Evolutionary conservation across 768 basidiomycete species (phyloP), one percentile per base, ranked within the genome.

Genomic region (Pleurotus cornucopiae): DNA sequence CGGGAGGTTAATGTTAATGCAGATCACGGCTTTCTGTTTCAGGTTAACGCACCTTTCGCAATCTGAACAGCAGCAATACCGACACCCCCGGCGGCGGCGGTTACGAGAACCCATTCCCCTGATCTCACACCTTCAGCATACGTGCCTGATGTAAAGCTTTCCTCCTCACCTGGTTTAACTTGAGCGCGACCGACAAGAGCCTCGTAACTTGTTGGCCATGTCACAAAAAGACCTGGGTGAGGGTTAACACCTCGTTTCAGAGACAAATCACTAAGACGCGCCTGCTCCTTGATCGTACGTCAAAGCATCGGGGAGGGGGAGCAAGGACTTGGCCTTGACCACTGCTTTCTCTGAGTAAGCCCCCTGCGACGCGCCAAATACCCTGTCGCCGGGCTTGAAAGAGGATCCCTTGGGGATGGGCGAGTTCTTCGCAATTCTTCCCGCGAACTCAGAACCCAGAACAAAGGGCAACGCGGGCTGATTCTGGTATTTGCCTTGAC

Each of bases 41-140:
- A 34, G 30, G 30, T 11, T 34, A 34, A 11, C 66, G 38, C 34
- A 91, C 92, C 86, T 81, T 97, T 97, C 18, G 93, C 95, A 54
- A 98, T 79, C 66, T 98, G 96, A 14, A 94, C 85, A 5, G 96
- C 95, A 5, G 87, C 85, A 49, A 96, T 85, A 0, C 95, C 95
- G 4, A 98, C 94, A 11, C 94, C 96, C 2, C 96, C 96, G 1
- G 95, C 96, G n/a, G 91, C 91, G 5, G 94, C 96, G 49, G 93
- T 92, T 3, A 98, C 86, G 2, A 99, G 83, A 2, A 97, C 83
- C 83, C 88, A 94, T 72, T 98, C 96, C 18, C 89, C 90, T 89
- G 48, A 20, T 21, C 7, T 46, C 2, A 16, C 14, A 34, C 13
- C 12, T 4, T 38, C 21, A 54, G 53, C 1, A 43, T 41, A 7